Conservation (phyloP, 2,329 filamentous ascomycete genomes). For the Xylaria sp. region DNA sequence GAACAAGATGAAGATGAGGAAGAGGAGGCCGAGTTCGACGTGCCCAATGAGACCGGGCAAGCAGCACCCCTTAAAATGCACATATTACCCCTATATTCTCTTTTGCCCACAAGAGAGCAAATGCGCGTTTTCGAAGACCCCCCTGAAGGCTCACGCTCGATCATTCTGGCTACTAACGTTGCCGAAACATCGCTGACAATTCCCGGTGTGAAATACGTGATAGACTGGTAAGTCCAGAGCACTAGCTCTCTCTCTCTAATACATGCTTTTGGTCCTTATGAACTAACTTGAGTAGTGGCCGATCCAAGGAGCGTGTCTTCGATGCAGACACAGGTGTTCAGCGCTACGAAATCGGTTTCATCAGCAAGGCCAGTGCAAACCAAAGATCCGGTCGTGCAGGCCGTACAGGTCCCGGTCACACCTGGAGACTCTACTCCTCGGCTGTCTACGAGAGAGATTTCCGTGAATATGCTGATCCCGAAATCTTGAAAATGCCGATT, state of each 20-base stretch:
- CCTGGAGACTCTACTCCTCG: constrained; percentile 89
- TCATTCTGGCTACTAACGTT: constrained; percentile 92
- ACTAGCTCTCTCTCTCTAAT: too few relatives aligned
- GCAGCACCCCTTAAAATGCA: constrained; percentile 69
- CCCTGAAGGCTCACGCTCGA: constrained; percentile 74
- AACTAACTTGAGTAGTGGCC: constrained; percentile 48
- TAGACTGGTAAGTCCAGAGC: constrained; percentile 37
- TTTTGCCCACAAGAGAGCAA: constrained; percentile 86
- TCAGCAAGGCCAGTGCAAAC: constrained; percentile 92
- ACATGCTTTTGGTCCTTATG: background rate
- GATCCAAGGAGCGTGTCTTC: constrained; percentile 87
- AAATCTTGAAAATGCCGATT: constrained; percentile 85
- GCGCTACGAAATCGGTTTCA: constrained; percentile 92
- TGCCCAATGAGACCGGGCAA: constrained; percentile 56
- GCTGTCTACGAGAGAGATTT: constrained; percentile 92
- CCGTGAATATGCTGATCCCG: constrained; percentile 76
- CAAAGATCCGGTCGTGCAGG: constrained; percentile 92
- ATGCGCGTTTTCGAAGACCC: constrained; percentile 81
- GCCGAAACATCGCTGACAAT: constrained; percentile 97
- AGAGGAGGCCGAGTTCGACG: constrained; percentile 61
- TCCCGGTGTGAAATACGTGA: constrained; percentile 85
- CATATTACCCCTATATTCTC: constrained; percentile 87
- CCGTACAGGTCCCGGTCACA: constrained; percentile 91
- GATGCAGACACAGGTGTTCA: constrained; percentile 87
- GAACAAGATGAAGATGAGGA: constrained; percentile 55